Conservation (phyloP, 1,284 basidiomycete species). For the Trichosporon coremiiforme region DNA sequence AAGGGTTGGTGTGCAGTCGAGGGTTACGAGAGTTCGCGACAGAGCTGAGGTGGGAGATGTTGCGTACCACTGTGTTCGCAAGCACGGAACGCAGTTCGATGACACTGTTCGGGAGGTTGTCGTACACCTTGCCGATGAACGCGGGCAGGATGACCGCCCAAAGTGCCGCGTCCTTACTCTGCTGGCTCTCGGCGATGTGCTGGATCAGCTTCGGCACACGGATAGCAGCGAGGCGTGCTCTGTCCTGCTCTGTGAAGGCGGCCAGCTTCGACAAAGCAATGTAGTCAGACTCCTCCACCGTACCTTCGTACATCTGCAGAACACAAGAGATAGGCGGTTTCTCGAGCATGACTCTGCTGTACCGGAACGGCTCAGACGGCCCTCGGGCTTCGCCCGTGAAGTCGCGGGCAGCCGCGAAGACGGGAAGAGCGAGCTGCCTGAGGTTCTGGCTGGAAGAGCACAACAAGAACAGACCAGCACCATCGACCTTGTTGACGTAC, state of each 20-base stretch:
- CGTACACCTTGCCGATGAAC: constrained; percentile 51
- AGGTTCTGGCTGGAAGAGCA: constrained; percentile 61
- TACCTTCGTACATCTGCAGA: constrained; percentile 43
- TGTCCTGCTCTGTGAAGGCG: constrained; percentile 32
- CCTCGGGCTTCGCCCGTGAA: constrained; percentile 43
- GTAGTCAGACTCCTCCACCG: constrained; percentile 45
- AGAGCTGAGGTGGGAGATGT: constrained; percentile 54
- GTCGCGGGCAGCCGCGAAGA: constrained; percentile 43
- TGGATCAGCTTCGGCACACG: constrained; percentile 41
- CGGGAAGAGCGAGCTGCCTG: constrained; percentile 39
- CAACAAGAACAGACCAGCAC: constrained; percentile 77
- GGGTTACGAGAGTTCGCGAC: constrained; percentile 36
- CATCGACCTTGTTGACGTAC: constrained; percentile 63
- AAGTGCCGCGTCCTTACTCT: constrained; percentile 53
- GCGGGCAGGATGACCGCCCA: constrained; percentile 57
- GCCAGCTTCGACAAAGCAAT: constrained; percentile 41
- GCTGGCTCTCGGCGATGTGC: constrained; percentile 56
- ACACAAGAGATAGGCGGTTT: constrained; percentile 35
- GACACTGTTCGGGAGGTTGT: constrained; percentile 52
- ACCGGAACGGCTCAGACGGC: constrained; percentile 51
- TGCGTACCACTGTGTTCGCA: constrained; percentile 51
- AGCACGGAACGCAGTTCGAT: constrained; percentile 54
- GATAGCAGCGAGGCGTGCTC: constrained; percentile 41
- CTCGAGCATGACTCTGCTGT: constrained; percentile 42
- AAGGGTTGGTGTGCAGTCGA: constrained; percentile 20